Conservation (phyloP, 192 early-diverging fungal genomes). For the Podila minutissima region DNA sequence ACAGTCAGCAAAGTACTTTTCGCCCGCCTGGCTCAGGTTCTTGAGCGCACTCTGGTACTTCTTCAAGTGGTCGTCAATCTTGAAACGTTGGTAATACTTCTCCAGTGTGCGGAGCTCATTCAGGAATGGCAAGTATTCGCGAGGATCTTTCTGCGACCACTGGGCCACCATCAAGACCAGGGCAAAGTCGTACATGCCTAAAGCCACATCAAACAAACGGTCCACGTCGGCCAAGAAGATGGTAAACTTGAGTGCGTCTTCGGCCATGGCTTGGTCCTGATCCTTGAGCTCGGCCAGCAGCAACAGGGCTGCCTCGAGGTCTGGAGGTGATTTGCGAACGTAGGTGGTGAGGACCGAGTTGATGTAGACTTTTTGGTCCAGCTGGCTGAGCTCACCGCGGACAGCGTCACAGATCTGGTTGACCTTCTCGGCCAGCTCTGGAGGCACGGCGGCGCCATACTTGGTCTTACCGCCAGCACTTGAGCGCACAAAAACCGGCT, state of each 20-base stretch:
- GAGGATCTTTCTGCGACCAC: constrained; percentile 95
- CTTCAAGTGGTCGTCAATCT: constrained; percentile 88
- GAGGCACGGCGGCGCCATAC: not conserved
- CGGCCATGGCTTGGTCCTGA: constrained; percentile 70
- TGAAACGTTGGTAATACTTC: constrained; percentile 82
- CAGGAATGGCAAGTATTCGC: constrained; percentile 93
- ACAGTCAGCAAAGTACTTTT: constrained; percentile 66
- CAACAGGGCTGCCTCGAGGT: constrained; percentile 81
- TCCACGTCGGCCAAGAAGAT: constrained; percentile 94
- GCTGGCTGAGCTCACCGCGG: constrained; percentile 63
- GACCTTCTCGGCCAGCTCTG: constrained; percentile 67
- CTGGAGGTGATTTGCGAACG: constrained; percentile 82
- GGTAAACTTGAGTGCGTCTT: constrained; percentile 88
- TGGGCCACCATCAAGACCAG: constrained; percentile 97
- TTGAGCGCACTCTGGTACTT: constrained; percentile 73
- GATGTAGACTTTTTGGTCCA: constrained; percentile 68
- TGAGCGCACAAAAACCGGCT: not conserved
- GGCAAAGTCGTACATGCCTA: constrained; percentile 94
- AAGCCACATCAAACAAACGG: constrained; percentile 87
- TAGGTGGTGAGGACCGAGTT: constrained; percentile 88
- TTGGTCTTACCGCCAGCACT: constrained; percentile 8
- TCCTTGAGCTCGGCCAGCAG: constrained; percentile 73
- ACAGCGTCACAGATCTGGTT: constrained; percentile 79
- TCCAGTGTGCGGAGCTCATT: constrained; percentile 80
- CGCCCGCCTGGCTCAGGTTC: constrained; percentile 71